Evolutionary conservation across 768 basidiomycete genomes (phyloP), one percentile per base, ranked within the genome.

Genomic region (Fomitopsis pulvina): DNA sequence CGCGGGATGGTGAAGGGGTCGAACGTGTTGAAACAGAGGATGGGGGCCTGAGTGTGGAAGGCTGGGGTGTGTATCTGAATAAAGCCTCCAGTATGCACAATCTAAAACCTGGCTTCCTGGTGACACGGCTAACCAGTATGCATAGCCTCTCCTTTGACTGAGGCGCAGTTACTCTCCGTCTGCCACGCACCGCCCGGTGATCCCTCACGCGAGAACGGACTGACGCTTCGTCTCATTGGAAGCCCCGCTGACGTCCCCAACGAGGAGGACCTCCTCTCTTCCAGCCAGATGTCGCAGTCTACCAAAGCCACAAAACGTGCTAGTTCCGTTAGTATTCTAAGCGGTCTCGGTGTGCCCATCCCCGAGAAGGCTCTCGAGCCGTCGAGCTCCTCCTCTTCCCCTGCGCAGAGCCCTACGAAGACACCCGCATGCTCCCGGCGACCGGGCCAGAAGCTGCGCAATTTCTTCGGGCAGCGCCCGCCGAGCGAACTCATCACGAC

Each of bases 401-500:
- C 63, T 52, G 55, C 43, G 24, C 68, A 69, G 37, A 64, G 60
- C 52, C 68, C 64, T 30, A 69, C 68, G 50, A 67, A 61, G 56
- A 53, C 43, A 26, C 56, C 51, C 11, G 43, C 42, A 37, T 50
- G 43, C 26, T 38, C 21, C 42, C 27, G 48, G 45, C 79, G 79
- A 57, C 70, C 75, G 8, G 79, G 83, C 3, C 78, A 79, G 20
- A 93, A 91, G 61, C 65, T 93, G 41, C 88, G 88, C 67, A 93
- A 92, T 73, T 99, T 98, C 75, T 95, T 97, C 58, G 96, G 95
- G 14, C 96, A 97, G 61, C 87, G 96, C 34, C 96, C 96, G 0
- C 94, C 96, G 0, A 92, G 88, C 68, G 96, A 98, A 66, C 81
- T 98, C 54, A 98, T 98, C 71, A 90, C 94, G 22, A 95, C 76